These are phyloP conservation scores for Mycena pura DNA, from an alignment of 768 basidiomycete genomes.

Conservation along the genomic window DNA sequence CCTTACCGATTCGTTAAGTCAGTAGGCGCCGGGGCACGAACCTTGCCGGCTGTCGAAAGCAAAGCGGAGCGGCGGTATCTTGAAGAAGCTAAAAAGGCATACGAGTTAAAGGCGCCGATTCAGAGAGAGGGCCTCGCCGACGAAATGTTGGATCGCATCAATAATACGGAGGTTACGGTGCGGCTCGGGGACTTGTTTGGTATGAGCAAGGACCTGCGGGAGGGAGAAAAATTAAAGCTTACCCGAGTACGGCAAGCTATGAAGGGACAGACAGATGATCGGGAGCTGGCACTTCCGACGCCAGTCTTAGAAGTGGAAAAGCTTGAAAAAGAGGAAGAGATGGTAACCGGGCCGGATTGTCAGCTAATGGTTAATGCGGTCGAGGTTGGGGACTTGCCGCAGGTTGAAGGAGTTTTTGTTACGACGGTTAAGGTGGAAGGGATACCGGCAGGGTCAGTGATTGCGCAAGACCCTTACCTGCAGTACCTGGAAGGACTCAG, in stretches of 20 bases:
- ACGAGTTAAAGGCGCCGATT: conserved; percentile 12
- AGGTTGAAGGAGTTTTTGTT: too few species aligned
- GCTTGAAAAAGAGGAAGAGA: too few species aligned
- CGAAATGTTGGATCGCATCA: conserved; percentile 16
- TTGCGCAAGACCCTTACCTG: not conserved
- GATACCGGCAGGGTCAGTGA: too few species aligned
- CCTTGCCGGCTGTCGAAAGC: not conserved
- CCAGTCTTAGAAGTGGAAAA: too few species aligned
- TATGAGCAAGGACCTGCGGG: conserved; percentile 7
- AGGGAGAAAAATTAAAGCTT: conserved; percentile 4
- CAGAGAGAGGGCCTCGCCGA: conserved; percentile 14
- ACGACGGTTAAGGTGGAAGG: too few species aligned
- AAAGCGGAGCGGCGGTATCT: not conserved
- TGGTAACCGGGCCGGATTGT: too few species aligned
- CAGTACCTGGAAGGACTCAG: not conserved
- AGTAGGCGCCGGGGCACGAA: too few species aligned
- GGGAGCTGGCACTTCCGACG: too few species aligned
- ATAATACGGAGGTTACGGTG: conserved; percentile 13
- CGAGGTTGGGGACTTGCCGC: too few species aligned
- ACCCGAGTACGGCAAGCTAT: conserved; percentile 2
- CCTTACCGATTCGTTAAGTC: too few species aligned
- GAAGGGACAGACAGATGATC: too few species aligned
- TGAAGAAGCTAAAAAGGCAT: conserved; percentile 1
- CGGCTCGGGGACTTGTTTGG: conserved; percentile 10
- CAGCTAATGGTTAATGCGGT: too few species aligned